Evolutionary conservation across 23 red algal genomes (phyloP).

Genomic region (Gracilaria gracilis): DNA sequence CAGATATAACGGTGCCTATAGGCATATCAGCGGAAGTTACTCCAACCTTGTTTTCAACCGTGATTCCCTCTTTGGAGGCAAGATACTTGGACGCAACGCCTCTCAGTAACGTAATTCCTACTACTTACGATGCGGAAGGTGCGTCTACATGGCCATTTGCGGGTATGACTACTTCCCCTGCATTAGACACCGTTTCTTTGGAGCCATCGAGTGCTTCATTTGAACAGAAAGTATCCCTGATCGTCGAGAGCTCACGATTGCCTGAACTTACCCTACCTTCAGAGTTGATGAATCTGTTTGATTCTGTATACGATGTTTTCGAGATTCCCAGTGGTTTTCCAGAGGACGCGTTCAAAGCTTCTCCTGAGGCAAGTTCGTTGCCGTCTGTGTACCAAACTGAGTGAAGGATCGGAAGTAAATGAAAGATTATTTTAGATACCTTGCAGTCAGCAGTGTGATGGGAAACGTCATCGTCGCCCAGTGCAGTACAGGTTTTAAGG

Average conservation of each 20-base stretch:
- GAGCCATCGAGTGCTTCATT: neutral
- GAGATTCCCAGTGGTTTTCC: neutral
- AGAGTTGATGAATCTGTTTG: neutral
- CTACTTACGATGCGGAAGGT: neutral
- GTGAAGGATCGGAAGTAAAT: neutral
- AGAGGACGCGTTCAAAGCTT: neutral
- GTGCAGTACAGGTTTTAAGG: too few species aligned
- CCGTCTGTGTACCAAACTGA: neutral
- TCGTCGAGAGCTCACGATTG: neutral
- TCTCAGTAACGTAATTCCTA: neutral
- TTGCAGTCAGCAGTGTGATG: neutral
- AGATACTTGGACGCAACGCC: neutral
- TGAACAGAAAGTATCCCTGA: neutral
- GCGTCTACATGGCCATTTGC: neutral
- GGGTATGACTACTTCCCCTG: neutral
- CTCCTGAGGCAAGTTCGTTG: constrained; percentile 1
- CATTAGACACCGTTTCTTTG: neutral
- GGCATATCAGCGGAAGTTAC: neutral
- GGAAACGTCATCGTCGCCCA: neutral
- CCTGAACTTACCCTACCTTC: neutral
- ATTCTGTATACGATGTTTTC: neutral
- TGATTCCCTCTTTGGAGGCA: neutral
- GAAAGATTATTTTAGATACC: neutral
- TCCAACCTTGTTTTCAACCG: neutral
- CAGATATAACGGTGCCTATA: constrained; percentile 1